These are phyloP conservation scores for Globisporangium polare DNA, from an alignment of 352 stramenopile genomes.

Conservation along the genomic window DNA sequence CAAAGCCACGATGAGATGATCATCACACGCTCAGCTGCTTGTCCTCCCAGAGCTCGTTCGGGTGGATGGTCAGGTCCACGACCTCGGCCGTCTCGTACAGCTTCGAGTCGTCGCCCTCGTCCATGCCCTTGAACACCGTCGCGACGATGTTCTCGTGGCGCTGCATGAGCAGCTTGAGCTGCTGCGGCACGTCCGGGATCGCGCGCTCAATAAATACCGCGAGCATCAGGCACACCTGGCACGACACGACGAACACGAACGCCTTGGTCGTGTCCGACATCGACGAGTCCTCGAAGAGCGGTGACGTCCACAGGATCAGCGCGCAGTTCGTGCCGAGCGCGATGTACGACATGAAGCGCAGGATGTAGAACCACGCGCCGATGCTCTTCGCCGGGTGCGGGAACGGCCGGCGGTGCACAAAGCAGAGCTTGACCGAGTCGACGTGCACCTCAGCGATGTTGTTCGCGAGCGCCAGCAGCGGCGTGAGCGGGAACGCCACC, in stretches of 20 bases:
- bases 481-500: conserved; percentile 90
- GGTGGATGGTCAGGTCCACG: conserved; percentile 70
- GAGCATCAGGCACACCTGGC: conserved; percentile 66
- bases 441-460: conserved; percentile 91
- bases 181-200: conserved; percentile 53
- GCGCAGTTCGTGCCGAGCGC: conserved; percentile 74
- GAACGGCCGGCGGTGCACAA: conserved; percentile 72
- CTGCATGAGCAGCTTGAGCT: conserved; percentile 50
- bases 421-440: conserved; percentile 84
- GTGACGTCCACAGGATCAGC: conserved; percentile 80
- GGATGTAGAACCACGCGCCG: conserved; percentile 90
- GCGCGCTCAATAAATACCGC: conserved; percentile 53
- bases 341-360: conserved; percentile 80
- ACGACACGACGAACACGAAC: conserved; percentile 69
- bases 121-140: conserved; percentile 72
- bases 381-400: conserved; percentile 83
- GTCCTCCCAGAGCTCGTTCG: conserved; percentile 68
- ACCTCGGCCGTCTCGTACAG: conserved; percentile 70
- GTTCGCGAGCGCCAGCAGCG: conserved; percentile 86
- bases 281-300: conserved; percentile 43
- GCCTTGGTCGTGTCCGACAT: conserved; percentile 38
- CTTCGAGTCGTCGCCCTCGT: conserved; percentile 59
- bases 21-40: too few relatives aligned
- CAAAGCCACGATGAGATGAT: too few relatives aligned
- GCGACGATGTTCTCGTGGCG: conserved; percentile 74